Base-by-base conservation (phyloP, 2,329 filamentous ascomycete species). In the Grosmannia huntii region DNA sequence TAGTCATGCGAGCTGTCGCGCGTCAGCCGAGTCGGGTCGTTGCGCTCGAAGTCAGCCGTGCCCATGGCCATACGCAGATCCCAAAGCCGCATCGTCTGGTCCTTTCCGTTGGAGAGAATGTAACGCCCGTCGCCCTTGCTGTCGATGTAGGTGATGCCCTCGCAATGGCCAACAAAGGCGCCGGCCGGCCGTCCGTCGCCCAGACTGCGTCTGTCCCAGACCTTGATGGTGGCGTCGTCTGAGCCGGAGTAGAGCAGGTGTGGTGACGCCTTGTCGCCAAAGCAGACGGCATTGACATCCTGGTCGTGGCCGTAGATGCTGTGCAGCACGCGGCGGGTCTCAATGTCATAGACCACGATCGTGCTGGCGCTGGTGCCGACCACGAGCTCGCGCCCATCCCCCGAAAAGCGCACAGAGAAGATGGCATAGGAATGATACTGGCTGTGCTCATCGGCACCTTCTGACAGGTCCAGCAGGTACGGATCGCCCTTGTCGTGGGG, bases 51-150 rank as follows among this genome's bases (percentile, higher is more conserved):
- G 56, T 78, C 75, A 38, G 84, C 79, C 0, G 86, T 86, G 5
- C 84, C 84, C 76, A 94, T 88, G 79, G 90, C 92, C 78, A 89
- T 95, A 56, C 92, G 80, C 58, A 96, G 70, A 69, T 99, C 94
- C 94, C 94, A 99, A 0, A 99, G 79, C 72, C 97, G 97, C 83
- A 95, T 95, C 49, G 86, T 92, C 70, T 97, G 94, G 68, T 99
- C 94, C 68, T 97, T 99, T 61, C 84, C 89, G 66, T 99, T 99
- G 64, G 86, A 91, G 28, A 99, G 81, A 10, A 97, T 87, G 69
- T 97, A 97, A 59, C 84, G 76, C 4, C 84, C 84, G 66, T 87
- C 84, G 56, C 82, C 82, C 66, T 87, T 87, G 70, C 80, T 84
- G 69, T 87, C 84, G 58, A 87, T 78, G 65, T 86, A 86, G 0